Conservation (phyloP, 176 grass and related monocot species). For the Phyllostachys edulis region DNA sequence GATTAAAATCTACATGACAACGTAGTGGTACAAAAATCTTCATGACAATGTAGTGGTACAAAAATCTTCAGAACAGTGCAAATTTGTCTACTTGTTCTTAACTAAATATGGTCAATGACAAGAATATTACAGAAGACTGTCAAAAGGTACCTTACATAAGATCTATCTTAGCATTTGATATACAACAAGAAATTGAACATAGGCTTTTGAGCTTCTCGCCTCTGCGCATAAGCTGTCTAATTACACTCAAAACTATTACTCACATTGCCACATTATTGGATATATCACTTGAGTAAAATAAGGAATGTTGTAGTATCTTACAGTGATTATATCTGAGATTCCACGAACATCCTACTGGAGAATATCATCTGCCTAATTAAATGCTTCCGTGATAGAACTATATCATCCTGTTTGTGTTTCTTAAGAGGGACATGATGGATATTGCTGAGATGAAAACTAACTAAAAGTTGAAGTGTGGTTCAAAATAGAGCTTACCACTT, state of each 20-base stretch:
- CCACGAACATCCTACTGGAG: background rate
- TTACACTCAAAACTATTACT: background rate
- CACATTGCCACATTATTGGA: background rate
- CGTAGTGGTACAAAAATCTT: too few relatives aligned
- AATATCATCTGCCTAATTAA: background rate
- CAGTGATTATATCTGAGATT: background rate
- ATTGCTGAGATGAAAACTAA: background rate
- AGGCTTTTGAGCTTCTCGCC: background rate
- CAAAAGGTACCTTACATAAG: too few relatives aligned
- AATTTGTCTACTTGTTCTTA: too few relatives aligned
- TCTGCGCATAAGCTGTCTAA: background rate
- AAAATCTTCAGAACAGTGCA: too few relatives aligned
- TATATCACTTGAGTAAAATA: background rate
- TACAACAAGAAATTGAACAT: background rate
- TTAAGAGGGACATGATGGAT: background rate
- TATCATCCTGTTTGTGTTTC: background rate
- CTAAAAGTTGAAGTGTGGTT: background rate
- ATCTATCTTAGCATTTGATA: background rate
- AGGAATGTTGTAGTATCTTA: background rate
- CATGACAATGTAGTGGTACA: too few relatives aligned
- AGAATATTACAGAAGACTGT: too few relatives aligned
- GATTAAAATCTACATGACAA: too few relatives aligned
- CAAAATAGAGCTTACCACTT: constrained; percentile 25
- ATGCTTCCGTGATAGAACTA: background rate
- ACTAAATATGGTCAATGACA: too few relatives aligned